Evolutionary conservation across 2,329 filamentous ascomycete species (phyloP), one percentile per base, ranked within the genome.

Genomic region (Penicillium rolfsii): DNA sequence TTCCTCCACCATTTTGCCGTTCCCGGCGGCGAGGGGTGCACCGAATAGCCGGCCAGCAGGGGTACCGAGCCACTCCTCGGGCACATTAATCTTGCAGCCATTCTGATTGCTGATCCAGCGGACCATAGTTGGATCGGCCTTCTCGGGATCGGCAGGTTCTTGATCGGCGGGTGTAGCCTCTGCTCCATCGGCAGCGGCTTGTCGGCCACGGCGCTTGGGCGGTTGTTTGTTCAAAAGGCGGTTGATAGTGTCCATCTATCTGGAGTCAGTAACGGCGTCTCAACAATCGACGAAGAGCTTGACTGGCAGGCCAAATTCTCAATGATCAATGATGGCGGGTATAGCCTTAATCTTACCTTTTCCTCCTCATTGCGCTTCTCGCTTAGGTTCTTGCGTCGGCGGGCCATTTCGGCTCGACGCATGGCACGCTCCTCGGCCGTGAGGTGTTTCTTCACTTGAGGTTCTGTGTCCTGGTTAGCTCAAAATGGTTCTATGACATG

Each of bases 351-450:
- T 12, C 86, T 33, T 71, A 88, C 88, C 83, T 91, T 91, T 74
- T 91, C 89, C 77, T 91, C 89, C 70, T 91, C 89, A 58, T 90
- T 89, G n/a, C 89, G 84, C 78, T 91, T 90, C 76, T 91, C 89
- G 60, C 86, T 89, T 35, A 91, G 80, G 65, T 91, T 91, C 78
- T 91, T 91, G 62, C 89, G 81, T 56, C 89, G 83, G 58, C 89
- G 80, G 8, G 89, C 89, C 88, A 91, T 91, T 73, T 91, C 89
- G 7, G 87, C 86, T 58, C 89, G 82, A 52, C 89, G 84, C 85
- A 90, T 90, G 50, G 87, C 87, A 71, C 89, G 87, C 70, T 91
- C 89, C 72, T 90, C 89, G 0, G 87, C 88, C 0, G 89, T 90
- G 52, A 91, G 79, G 67, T 89, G 86, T 70, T 91, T 89, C 77